Percentiles rank a stretch among this genome's conserved stretches.
These are phyloP conservation scores for Mycena sp. DNA, from an alignment of 1,284 basidiomycete species.

Conservation along the genomic window DNA sequence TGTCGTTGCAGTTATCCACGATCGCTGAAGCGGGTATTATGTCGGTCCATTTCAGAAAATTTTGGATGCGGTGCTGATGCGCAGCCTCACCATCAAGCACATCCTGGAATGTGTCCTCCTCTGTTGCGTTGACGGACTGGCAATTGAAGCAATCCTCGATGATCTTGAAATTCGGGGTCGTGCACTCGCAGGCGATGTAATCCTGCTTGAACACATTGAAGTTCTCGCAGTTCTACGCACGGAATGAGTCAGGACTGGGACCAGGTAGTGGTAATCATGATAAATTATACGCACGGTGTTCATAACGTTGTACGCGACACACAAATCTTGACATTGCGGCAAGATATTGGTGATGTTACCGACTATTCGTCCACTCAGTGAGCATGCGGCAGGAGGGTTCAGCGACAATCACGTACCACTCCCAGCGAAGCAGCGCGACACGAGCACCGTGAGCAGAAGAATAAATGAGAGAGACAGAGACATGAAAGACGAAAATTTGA, in stretches of 20 bases:
- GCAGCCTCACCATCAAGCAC: conserved; percentile 23
- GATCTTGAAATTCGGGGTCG: conserved; percentile 22
- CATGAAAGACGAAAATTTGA: too few species aligned
- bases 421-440: too few species aligned
- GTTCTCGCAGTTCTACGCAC: conserved; percentile 15
- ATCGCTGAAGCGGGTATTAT: background rate
- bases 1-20: conserved; percentile 24
- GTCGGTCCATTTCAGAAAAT: background rate
- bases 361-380: too few species aligned
- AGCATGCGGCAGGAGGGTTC: too few species aligned
- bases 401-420: too few species aligned
- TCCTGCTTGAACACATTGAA: conserved; percentile 26
- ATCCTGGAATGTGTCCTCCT: conserved; percentile 17
- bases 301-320: conserved; percentile 25
- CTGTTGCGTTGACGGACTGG: conserved; percentile 26
- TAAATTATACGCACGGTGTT: conserved; percentile 18
- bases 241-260: background rate
- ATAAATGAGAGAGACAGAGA: too few species aligned
- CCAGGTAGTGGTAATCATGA: background rate
- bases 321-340: conserved; percentile 19
- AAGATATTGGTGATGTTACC: conserved; percentile 25
- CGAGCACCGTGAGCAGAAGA: too few species aligned
- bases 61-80: background rate
- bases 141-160: conserved; percentile 28
- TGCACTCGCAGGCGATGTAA: conserved; percentile 30